Base-by-base conservation (phyloP, 2,329 filamentous ascomycete genomes). In the Aspergillus amoenus region DNA sequence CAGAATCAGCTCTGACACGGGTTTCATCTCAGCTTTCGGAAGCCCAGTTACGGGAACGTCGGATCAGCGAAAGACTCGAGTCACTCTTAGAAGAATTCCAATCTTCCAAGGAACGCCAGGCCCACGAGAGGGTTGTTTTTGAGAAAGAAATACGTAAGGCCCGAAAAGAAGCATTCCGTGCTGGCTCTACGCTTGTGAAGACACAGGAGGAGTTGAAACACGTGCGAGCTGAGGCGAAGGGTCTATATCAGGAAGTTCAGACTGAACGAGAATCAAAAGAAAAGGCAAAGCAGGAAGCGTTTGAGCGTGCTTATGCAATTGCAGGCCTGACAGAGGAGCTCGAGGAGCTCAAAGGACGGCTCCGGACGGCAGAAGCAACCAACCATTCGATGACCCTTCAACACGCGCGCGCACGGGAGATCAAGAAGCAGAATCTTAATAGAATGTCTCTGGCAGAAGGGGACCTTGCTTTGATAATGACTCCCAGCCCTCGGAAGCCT, bases 151-250 rank as follows among this genome's bases (percentile, higher is more conserved):
- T 84, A 32, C 74, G 81, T 44, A 79, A 79, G 51, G 75, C 80
- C 41, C 74, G 81, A 17, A 85, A 85, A 66, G 82, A 85, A 63
- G 81, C 82, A 1, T 84, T 84, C 65, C 83, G 82, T 50, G 79
- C 81, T 6, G 80, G 81, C 6, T 83, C 82, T 2, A 73, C 75
- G 2, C 61, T 84, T 24, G 78, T 85, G 2, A 83, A 84, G 63
- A 65, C 78, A 7, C 82, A 85, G 64, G 82, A 85, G 57, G 76
- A 79, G 57, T 60, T 80, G 21, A 78, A 78, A 47, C 68, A 76
- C 21, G 66, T 70, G 5, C 73, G 73, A 57, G 66, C 64, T 1
- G 80, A 81, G 59, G 69, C 82, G 24, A 81, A 77, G 62, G 70
- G 76, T 9, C 71, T 82, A 21, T 82, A 83, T 66, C 78, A 82